phyloP scores from a whole-genome alignment of 441 rosid genomes.

The Corymbia citriodora region DNA sequence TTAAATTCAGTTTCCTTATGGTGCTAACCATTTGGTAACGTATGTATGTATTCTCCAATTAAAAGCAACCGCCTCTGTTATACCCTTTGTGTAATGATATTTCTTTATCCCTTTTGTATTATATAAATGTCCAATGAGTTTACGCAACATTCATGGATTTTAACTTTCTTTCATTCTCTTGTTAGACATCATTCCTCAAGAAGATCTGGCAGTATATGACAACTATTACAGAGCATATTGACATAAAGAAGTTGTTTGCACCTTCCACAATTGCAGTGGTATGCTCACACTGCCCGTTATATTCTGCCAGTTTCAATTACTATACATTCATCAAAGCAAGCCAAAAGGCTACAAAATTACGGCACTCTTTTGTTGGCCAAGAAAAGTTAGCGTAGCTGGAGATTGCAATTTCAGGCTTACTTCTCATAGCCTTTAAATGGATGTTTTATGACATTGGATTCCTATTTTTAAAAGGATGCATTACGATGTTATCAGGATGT shows the following conservation, averaged over 20 bases:
- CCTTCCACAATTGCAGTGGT: conserved; percentile 24
- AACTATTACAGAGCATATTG: neutral
- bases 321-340: neutral
- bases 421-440: neutral
- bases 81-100: neutral
- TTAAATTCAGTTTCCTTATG: neutral
- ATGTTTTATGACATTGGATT: neutral
- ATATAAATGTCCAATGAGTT: neutral
- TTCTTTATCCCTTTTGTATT: neutral
- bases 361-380: neutral
- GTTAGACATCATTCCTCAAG: neutral
- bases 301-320: neutral
- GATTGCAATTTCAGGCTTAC: neutral
- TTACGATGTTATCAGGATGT: neutral
- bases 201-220: neutral
- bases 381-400: neutral
- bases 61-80: neutral
- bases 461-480: neutral
- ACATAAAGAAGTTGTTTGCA: conserved; percentile 15
- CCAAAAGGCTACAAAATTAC: neutral
- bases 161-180: neutral
- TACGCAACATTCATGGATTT: neutral
- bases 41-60: neutral
- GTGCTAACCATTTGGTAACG: neutral
- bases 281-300: neutral